phyloP scores from a whole-genome alignment of 257 asterid genomes.

The Capsicum baccatum region DNA sequence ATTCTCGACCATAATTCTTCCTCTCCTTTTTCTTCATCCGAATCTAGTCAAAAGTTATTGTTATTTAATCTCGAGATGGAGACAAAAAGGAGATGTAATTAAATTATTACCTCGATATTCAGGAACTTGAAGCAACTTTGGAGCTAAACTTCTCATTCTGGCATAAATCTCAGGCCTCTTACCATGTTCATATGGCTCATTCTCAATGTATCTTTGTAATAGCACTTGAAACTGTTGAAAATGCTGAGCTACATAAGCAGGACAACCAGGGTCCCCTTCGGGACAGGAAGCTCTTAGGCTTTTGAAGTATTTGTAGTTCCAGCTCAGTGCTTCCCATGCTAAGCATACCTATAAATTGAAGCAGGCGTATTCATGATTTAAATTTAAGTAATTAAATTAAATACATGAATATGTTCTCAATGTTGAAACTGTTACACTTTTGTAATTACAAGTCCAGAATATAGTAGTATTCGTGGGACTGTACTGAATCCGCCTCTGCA shows the following conservation, averaged over 20 bases:
- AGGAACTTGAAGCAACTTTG: slow-evolving; percentile 88
- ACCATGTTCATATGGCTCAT: slow-evolving; percentile 87
- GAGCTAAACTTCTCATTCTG: slow-evolving; percentile 70
- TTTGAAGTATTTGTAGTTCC: slow-evolving; percentile 83
- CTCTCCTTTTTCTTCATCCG: slow-evolving; percentile 59
- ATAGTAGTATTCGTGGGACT: not conserved
- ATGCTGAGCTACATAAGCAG: slow-evolving; percentile 75
- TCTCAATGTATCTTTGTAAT: slow-evolving; percentile 76
- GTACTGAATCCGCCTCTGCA: no score
- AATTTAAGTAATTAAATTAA: not conserved
- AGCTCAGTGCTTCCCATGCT: slow-evolving; percentile 92
- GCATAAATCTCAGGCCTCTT: slow-evolving; percentile 83
- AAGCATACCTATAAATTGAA: slow-evolving; percentile 43
- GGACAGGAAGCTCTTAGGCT: slow-evolving; percentile 56
- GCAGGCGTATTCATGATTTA: not conserved
- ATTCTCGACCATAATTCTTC: slow-evolving; percentile 64
- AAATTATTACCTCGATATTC: slow-evolving; percentile 71
- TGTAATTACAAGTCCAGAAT: no score
- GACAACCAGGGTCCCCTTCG: slow-evolving; percentile 76
- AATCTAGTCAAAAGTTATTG: slow-evolving; percentile 44
- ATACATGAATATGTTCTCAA: no score
- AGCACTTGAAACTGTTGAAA: slow-evolving; percentile 88
- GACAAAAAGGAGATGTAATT: not conserved
- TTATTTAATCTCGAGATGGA: not conserved
- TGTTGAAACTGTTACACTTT: no score